phyloP scores from a whole-genome alignment of 2,329 filamentous ascomycete species.

The Epichloe gansuensis region DNA sequence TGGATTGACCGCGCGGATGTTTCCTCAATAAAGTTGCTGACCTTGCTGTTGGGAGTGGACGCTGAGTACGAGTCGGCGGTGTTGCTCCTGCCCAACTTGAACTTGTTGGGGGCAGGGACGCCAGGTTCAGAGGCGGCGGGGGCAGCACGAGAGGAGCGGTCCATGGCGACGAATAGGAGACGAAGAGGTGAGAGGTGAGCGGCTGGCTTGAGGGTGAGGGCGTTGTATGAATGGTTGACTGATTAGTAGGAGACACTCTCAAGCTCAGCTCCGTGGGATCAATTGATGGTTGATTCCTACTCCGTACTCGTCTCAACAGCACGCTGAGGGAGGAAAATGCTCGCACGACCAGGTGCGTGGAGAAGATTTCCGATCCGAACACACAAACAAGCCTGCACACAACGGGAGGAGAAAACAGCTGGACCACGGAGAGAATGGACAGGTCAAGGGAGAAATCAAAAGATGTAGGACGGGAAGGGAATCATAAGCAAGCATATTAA shows the following conservation, averaged over 20 bases:
- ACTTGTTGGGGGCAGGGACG: conserved; percentile 8
- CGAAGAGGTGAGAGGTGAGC: neutral
- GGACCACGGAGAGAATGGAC: neutral
- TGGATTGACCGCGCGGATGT: no score
- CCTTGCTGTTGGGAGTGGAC: conserved; percentile 13
- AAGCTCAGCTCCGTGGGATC: no score
- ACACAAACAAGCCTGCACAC: no score
- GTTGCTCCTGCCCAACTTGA: conserved; percentile 10
- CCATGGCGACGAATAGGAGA: neutral
- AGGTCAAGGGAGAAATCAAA: neutral
- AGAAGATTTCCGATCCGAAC: no score
- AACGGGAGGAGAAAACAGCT: no score
- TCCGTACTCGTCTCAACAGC: neutral
- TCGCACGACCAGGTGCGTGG: neutral
- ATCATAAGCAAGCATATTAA: neutral
- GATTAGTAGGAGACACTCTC: no score
- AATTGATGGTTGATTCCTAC: no score
- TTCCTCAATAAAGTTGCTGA: conserved; percentile 3
- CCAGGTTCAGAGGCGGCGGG: conserved; percentile 8
- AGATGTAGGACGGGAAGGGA: neutral
- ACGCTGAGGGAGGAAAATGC: neutral
- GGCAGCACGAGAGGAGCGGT: conserved; percentile 5
- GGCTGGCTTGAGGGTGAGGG: neutral
- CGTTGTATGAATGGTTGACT: neutral
- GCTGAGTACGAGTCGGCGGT: conserved; percentile 13